phyloP scores from a whole-genome alignment of 176 grass and related monocot species.

The Oryza nivara region DNA sequence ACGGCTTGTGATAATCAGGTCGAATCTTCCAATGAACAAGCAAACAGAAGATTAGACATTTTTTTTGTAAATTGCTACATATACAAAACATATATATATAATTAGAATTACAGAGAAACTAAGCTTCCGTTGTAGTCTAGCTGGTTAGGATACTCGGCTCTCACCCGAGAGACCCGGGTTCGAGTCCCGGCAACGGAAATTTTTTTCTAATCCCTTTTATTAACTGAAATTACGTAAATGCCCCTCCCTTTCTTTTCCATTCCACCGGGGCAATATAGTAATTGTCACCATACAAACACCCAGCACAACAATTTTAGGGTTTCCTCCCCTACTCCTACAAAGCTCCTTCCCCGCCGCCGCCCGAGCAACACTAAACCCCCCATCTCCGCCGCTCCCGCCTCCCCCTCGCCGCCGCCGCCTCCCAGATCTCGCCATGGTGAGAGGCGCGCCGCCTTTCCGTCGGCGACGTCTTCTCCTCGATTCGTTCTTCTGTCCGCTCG shows the following conservation, averaged over 20 bases:
- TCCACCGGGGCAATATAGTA: not conserved
- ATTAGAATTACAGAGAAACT: accelerated
- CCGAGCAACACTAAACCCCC: not conserved
- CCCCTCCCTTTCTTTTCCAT: accelerated
- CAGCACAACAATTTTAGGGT: constrained; percentile 31
- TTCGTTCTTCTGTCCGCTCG: not conserved
- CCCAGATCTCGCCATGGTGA: constrained; percentile 55
- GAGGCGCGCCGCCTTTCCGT: not conserved
- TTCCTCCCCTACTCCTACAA: constrained; percentile 19
- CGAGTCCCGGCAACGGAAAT: constrained; percentile 58
- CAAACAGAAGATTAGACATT: too few species aligned
- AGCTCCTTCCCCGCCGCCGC: constrained; percentile 36
- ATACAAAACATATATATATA: too few species aligned
- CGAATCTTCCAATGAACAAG: not conserved
- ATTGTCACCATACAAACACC: not conserved
- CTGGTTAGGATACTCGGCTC: constrained; percentile 94
- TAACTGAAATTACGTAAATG: not conserved
- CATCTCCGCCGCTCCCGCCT: not conserved
- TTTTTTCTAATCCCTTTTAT: not conserved
- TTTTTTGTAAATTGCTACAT: too few species aligned
- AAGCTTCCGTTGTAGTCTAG: constrained; percentile 66
- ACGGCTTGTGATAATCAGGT: not conserved
- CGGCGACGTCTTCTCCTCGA: not conserved
- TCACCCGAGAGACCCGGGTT: constrained; percentile 82
- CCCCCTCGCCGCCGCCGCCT: not conserved